Evolutionary conservation across 257 asterid genomes (phyloP).

Genomic region (Plantago ovata): DNA sequence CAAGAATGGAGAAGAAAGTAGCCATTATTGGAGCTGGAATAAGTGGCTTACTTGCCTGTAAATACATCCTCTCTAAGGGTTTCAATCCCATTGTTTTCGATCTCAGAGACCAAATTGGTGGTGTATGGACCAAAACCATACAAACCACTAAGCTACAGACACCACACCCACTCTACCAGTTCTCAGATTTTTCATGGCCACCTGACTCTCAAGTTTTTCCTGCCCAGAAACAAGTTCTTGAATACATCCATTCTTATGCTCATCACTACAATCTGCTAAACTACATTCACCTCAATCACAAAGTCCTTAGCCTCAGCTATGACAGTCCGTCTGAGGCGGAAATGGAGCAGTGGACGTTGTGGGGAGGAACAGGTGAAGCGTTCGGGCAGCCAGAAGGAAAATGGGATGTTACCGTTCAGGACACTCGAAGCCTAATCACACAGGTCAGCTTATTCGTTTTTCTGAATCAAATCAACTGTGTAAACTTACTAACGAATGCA

Average conservation of each 20-base stretch:
- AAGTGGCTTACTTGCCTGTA: conserved; percentile 61
- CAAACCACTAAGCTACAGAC: conserved; percentile 33
- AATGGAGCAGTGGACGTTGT: conserved; percentile 25
- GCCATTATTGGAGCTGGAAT: conserved; percentile 53
- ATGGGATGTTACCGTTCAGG: conserved; percentile 31
- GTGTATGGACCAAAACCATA: conserved; percentile 37
- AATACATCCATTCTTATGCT: conserved; percentile 40
- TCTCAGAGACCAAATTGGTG: conserved; percentile 29
- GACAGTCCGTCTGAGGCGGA: conserved; percentile 24
- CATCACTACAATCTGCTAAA: conserved; percentile 30
- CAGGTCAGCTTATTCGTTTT: conserved; percentile 16
- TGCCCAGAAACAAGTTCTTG: conserved; percentile 20
- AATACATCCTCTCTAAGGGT: conserved; percentile 42
- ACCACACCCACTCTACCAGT: conserved; percentile 34
- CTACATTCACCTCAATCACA: conserved; percentile 32
- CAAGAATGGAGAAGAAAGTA: conserved; percentile 24
- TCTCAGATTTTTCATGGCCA: conserved; percentile 62
- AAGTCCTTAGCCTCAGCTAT: conserved; percentile 34
- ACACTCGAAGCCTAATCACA: conserved; percentile 16
- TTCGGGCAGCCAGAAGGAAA: conserved; percentile 24
- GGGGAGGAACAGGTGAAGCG: conserved; percentile 37
- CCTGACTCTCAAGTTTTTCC: conserved; percentile 33
- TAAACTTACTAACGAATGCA: not conserved
- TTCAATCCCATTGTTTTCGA: conserved; percentile 46
- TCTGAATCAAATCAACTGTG: not conserved